Evolutionary conservation across 139 green algal genomes (phyloP).

Genomic region (Chlorella sp.): DNA sequence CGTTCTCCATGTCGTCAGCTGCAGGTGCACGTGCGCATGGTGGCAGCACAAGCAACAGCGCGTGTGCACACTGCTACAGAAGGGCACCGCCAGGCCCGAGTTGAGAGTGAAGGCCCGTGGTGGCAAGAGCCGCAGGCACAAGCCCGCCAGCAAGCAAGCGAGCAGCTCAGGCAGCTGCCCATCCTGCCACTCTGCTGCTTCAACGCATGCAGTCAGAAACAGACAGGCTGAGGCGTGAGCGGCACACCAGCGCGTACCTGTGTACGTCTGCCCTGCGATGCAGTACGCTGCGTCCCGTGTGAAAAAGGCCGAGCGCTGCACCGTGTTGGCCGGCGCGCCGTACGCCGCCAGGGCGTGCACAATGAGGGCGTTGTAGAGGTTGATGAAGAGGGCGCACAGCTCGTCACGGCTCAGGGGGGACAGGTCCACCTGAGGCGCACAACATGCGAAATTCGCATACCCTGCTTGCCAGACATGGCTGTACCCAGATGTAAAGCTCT

Average conservation of each 20-base stretch:
- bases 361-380: conserved; percentile 90
- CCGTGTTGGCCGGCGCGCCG: conserved; percentile 11
- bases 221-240: too few relatives aligned
- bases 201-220: background rate
- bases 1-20: conserved; percentile 91
- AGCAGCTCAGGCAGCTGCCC: too few relatives aligned
- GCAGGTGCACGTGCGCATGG: too few relatives aligned
- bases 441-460: too few relatives aligned
- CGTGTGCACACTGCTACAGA: too few relatives aligned
- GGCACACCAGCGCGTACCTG: conserved; percentile 5
- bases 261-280: conserved; percentile 13
- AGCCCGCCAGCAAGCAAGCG: too few relatives aligned
- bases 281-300: conserved; percentile 10
- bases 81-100: too few relatives aligned
- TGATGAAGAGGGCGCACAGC: conserved; percentile 86
- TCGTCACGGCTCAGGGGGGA: conserved; percentile 44
- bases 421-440: conserved; percentile 48
- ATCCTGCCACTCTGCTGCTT: background rate
- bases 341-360: conserved; percentile 65
- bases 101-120: too few relatives aligned
- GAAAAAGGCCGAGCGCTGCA: conserved; percentile 45
- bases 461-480: too few relatives aligned
- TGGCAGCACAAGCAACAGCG: too few relatives aligned
- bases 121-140: too few relatives aligned
- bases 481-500: too few relatives aligned